Base-by-base conservation (phyloP, 306 rosid genomes). In the Casuarina equisetifolia region DNA sequence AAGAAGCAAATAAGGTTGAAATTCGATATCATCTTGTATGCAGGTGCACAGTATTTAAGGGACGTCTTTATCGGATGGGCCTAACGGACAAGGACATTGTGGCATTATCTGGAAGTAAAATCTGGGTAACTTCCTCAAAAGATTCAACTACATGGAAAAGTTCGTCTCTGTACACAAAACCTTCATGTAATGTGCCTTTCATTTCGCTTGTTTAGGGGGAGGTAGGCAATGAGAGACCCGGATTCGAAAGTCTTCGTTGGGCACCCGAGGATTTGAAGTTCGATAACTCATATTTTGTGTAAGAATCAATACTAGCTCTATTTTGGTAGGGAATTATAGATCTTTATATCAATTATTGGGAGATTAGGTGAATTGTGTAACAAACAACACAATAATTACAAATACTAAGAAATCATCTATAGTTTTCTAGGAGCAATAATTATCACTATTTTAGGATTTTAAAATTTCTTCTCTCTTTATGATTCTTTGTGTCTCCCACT, bases 71-170 rank as follows among this genome's bases (percentile, higher is more conserved):
- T 72, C 93, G 92, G 46, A 92, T 92, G 99, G 91, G 94, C 42
- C 84, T 95, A 9, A 45, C 53, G 32, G 94, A 92, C 85, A 85
- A 55, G 84, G 97, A 95, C 88, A 91, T 92, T 25, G 99, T 91
- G 78, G 97, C 79, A 5, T 85, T 95, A 3, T 92, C 99, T 8
- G 99, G 99, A 78, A 97, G 91, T 61, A 97, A 95, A 80, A 95
- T 96, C 53, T 73, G 92, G 93, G 99, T 92, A 83, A 80, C 46
- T 13, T 74, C 69, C 70, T 79, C 16, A 36, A 55, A 62, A 52
- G 49, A 44, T 70, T 74, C 48, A 59, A 81, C 76, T 12, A 46
- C 16, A n/a, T 20, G 44, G 17, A 4, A 73, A 48, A 19, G 44
- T 62, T 63, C 8, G 11, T 70, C 13, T 40, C 9, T 55, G 53